These are phyloP conservation scores for Fistulina hepatica DNA, from an alignment of 1,284 basidiomycete species.

Conservation along the genomic window DNA sequence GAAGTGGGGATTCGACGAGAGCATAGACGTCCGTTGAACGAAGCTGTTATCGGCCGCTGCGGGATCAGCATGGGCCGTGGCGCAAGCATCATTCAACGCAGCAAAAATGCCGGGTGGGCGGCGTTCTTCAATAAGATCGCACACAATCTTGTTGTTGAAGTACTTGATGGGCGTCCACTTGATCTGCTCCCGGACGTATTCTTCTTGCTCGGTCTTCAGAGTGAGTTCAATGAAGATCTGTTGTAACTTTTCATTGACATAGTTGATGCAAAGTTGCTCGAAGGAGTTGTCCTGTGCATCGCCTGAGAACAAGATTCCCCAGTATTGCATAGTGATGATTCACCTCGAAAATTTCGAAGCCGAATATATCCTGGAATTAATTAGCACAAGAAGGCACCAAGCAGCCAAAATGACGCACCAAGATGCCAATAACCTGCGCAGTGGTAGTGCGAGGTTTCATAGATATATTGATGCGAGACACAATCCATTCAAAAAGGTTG, in stretches of 20 bases:
- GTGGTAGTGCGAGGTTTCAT: slow-evolving; percentile 79
- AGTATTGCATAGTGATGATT: slow-evolving; percentile 3
- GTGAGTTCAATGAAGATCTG: slow-evolving; percentile 99
- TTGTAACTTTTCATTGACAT: slow-evolving; percentile 98
- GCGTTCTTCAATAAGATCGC: slow-evolving; percentile 94
- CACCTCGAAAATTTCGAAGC: slow-evolving; percentile 96
- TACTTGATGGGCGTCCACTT: slow-evolving; percentile 99
- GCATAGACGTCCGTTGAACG: slow-evolving; percentile 78
- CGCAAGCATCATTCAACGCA: slow-evolving; percentile 95
- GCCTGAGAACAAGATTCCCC: background rate
- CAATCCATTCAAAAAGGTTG: slow-evolving; percentile 99
- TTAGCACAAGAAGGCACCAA: slow-evolving; percentile 1
- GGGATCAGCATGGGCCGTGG: slow-evolving; percentile 97
- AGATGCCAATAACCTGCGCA: slow-evolving; percentile 88
- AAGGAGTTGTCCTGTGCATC: slow-evolving; percentile 83
- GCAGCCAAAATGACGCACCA: slow-evolving; percentile 37
- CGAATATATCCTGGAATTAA: slow-evolving; percentile 75
- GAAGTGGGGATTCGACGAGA: slow-evolving; percentile 82
- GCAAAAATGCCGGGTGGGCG: slow-evolving; percentile 97
- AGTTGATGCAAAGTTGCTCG: slow-evolving; percentile 99
- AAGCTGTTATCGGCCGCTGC: slow-evolving; percentile 96
- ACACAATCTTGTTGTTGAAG: slow-evolving; percentile 95
- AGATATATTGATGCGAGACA: slow-evolving; percentile 89
- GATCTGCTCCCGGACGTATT: slow-evolving; percentile 97
- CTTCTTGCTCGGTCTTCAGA: slow-evolving; percentile 98